Percentiles rank a stretch among this genome's conserved stretches.
phyloP scores from a whole-genome alignment of 495 filamentous ascomycete species.

The Aspergillus indologenus region DNA sequence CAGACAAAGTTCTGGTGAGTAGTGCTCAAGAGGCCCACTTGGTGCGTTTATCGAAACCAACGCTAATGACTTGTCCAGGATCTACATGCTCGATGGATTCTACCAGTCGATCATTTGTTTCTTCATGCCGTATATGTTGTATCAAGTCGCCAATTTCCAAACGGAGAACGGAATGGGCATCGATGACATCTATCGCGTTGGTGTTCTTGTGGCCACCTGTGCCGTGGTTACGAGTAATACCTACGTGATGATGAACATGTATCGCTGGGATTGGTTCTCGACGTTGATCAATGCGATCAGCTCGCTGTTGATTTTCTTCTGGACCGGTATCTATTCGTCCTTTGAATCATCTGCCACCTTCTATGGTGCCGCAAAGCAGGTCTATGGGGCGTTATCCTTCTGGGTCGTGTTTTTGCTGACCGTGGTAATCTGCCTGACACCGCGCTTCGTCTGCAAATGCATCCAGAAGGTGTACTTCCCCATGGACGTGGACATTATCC shows the following conservation, averaged over 20 bases:
- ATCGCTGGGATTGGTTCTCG: slow-evolving; percentile 94
- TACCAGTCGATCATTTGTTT: slow-evolving; percentile 90
- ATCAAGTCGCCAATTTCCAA: slow-evolving; percentile 59
- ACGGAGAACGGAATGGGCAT: slow-evolving; percentile 66
- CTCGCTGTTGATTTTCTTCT: slow-evolving; percentile 84
- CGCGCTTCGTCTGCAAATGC: slow-evolving; percentile 76
- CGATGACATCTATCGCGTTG: slow-evolving; percentile 71
- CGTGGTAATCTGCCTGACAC: slow-evolving; percentile 70
- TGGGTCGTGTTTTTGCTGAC: slow-evolving; percentile 76
- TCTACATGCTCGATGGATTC: slow-evolving; percentile 88
- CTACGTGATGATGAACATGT: slow-evolving; percentile 92
- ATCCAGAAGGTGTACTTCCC: slow-evolving; percentile 89
- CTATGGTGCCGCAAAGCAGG: slow-evolving; percentile 71
- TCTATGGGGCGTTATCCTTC: slow-evolving; percentile 75
- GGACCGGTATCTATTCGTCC: slow-evolving; percentile 86
- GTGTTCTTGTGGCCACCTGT: slow-evolving; percentile 71
- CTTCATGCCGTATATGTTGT: slow-evolving; percentile 83
- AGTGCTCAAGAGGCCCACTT: background rate
- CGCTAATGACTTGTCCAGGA: slow-evolving; percentile 48
- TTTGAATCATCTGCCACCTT: slow-evolving; percentile 62
- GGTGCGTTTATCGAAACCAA: slow-evolving; percentile 6
- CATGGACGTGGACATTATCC: slow-evolving; percentile 86
- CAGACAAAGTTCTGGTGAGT: slow-evolving; percentile 88
- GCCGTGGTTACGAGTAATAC: slow-evolving; percentile 76
- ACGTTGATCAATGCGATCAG: slow-evolving; percentile 72